A percentile compares a stretch with the other conserved stretches of the same genome.
phyloP scores from a whole-genome alignment of 148 eudicot species.

The Dianthus caryophyllus region DNA sequence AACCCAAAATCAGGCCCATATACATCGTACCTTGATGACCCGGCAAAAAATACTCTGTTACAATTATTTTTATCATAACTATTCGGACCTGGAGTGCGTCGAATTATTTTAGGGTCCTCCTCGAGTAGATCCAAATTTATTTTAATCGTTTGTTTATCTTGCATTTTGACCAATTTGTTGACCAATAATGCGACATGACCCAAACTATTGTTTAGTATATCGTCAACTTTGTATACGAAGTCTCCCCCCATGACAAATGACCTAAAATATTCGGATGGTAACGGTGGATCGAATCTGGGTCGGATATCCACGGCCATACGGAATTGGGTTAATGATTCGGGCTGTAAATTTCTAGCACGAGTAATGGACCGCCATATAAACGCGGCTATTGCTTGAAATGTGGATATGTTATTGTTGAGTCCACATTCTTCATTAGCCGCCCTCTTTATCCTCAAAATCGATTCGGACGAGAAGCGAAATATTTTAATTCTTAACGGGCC shows the following conservation, averaged over 20 bases:
- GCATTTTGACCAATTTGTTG: slow-evolving; percentile 36
- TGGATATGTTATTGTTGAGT: slow-evolving; percentile 6
- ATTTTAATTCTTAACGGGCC: slow-evolving; percentile 17
- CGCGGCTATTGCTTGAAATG: slow-evolving; percentile 63
- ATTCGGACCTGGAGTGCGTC: slow-evolving; percentile 40
- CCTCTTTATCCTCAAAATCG: slow-evolving; percentile 8
- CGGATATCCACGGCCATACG: slow-evolving; percentile 47
- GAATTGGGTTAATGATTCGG: slow-evolving; percentile 12
- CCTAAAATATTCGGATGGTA: slow-evolving; percentile 49
- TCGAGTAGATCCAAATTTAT: neutral
- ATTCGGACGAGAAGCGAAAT: slow-evolving; percentile 11
- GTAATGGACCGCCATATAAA: slow-evolving; percentile 70
- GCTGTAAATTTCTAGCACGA: slow-evolving; percentile 39
- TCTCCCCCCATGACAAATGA: slow-evolving; percentile 13
- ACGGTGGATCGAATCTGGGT: slow-evolving; percentile 45
- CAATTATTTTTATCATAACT: neutral
- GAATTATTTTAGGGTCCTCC: neutral
- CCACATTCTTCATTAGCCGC: slow-evolving; percentile 24
- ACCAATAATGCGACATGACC: slow-evolving; percentile 39
- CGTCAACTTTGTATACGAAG: slow-evolving; percentile 23
- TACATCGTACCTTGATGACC: slow-evolving; percentile 55
- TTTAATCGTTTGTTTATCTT: slow-evolving; percentile 23
- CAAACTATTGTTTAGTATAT: slow-evolving; percentile 37
- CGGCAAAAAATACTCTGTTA: slow-evolving; percentile 30
- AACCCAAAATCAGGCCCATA: slow-evolving; percentile 72